These are phyloP conservation scores for Nannochloropsis granulata DNA, from an alignment of 108 stramenopile species.

Conservation along the genomic window DNA sequence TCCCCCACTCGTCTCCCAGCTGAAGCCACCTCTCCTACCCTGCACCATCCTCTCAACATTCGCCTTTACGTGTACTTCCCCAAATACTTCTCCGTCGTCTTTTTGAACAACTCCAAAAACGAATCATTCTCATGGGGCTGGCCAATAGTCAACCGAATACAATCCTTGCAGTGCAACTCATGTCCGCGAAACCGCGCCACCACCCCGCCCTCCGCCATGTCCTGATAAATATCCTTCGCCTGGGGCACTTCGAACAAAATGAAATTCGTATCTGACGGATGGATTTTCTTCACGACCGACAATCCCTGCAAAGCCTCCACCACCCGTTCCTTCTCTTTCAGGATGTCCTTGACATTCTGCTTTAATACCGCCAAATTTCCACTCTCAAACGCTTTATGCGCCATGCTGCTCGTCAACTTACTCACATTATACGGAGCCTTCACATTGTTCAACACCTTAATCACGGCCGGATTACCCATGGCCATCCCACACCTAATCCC, in stretches of 20 bases:
- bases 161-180: constrained; percentile 77
- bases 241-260: constrained; percentile 57
- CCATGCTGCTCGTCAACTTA: constrained; percentile 59
- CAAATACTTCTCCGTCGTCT: background rate
- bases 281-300: constrained; percentile 54
- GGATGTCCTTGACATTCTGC: constrained; percentile 42
- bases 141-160: constrained; percentile 81
- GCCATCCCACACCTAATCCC: constrained; percentile 88
- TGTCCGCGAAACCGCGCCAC: constrained; percentile 80
- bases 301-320: constrained; percentile 39
- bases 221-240: constrained; percentile 64
- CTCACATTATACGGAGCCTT: constrained; percentile 95
- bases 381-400: constrained; percentile 54
- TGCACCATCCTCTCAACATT: background rate
- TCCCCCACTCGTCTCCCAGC: too few species aligned
- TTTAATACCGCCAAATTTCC: constrained; percentile 25
- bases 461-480: constrained; percentile 60
- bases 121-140: constrained; percentile 60
- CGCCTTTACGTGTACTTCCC: background rate
- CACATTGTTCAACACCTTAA: constrained; percentile 87
- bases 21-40: too few species aligned
- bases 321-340: constrained; percentile 51
- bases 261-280: constrained; percentile 73
- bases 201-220: constrained; percentile 70
- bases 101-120: constrained; percentile 48